Base-by-base conservation (phyloP, 208 protist genomes). In the Angomonas ambiguus region DNA sequence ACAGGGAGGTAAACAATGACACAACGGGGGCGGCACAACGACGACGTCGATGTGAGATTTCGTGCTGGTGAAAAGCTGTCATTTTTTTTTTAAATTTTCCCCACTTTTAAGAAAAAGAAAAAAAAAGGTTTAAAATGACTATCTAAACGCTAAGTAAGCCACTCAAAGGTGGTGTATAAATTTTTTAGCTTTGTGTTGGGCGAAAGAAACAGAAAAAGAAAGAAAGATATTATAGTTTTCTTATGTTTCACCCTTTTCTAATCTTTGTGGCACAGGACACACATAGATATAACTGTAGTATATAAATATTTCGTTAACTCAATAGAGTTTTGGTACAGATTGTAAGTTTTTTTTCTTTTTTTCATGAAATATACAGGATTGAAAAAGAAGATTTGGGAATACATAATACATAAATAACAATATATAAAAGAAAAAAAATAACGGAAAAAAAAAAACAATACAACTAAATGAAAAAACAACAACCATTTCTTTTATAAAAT, bases 381-480 rank as follows among this genome's bases (percentile, higher is more conserved):
- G 58, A 35, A 68, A 49, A 25, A 68, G 6, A 11, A 58, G 45
- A n/a, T n/a, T n/a, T n/a, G 10, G 63, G 48, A 62, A 73, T 57
- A 49, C 10, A 2, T 56, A 65, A 33, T 42, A 64, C 24, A 64
- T 30, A 60, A 45, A 68, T 6, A 22, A 30, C 30, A 32, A 10
- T 0, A 32, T 20, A 20, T 33, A 67, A 65, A 61, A 65, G 24
- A 65, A 49, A 62, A 61, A 57, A 38, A 66, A 65, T 51, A 6
- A 42, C 11, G 45, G n/a, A 49, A 51, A 4, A 2, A 18, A 30
- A 64, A 51, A 58, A 42, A 31, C 2, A 62, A 5, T 28, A n/a
- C 49, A 42, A n/a, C 0, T 31, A 63, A 65, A 34, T 38, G 16
- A 61, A 66, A 49, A 60, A 64, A 18, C 59, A 11, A 51, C 10